Base-by-base conservation (phyloP, 2,329 filamentous ascomycete genomes). In the Talaromyces sp. region DNA sequence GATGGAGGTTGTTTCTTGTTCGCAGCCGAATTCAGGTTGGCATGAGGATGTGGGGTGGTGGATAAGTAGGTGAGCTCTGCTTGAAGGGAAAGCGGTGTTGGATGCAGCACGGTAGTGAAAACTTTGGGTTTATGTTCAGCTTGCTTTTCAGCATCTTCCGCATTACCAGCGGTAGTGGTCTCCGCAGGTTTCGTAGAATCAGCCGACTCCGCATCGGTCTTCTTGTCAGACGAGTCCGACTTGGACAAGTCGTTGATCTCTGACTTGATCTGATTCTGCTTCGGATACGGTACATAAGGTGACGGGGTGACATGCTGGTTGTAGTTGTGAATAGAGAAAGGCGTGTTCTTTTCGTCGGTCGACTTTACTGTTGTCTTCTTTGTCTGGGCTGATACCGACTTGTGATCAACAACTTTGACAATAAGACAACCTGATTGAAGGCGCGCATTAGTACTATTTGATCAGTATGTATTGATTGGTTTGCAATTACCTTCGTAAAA, bases 221-320 rank as follows among this genome's bases (percentile, higher is more conserved):
- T 69, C 69, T 6, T 70, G 54, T n/a, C 62, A 45, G 70, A 66
- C 10, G 73, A 31, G 22, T 71, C 69, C 25, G 60, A 22, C 66
- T 76, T 76, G 22, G 72, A 58, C 34, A 62, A 65, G 58, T 73
- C 67, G n/a, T 34, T 25, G 45, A 72, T 70, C 38, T 76, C 73
- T 6, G 74, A 68, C 7, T 71, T 51, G 36, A 76, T 71, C 61
- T 78, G 76, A 64, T 74, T 78, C 58, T 78, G 77, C 58, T 77
- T 78, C 17, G 89, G 92, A 74, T 89, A 96, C 0, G 92, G 89
- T 0, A 87, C 91, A 74, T 90, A 93, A 0, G 93, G 88, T 0
- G 95, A 98, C 0, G 94, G 95, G 0, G 93, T 97, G 58, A 98
- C 84, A 72, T 92, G 95, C 67, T 89, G 88, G 73, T 93, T 97